Evolutionary conservation across 306 rosid genomes (phyloP), one percentile per base, ranked within the genome.

Genomic region (Amphicarpaea edgeworthii): DNA sequence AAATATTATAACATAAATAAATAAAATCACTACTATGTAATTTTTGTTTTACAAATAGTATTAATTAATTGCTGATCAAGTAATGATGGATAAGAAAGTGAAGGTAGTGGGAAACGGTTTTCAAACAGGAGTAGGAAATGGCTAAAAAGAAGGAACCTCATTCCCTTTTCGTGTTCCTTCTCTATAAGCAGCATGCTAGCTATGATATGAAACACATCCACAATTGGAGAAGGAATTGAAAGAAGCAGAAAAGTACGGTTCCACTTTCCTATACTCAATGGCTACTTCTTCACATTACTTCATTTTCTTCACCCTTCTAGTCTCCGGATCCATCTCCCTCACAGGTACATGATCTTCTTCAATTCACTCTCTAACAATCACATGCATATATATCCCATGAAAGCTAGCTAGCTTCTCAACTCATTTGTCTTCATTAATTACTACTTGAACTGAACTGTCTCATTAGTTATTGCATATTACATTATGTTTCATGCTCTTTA

Each of bases 281-380:
- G 16, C 83, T 49, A 72, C 84, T 78, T 61, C 75, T 68, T 83
- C 74, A 7, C 65, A 59, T 24, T 38, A 72, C 63, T 40, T 78
- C 60, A 17, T 65, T 72, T 26, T 83, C 81, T 34, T 70, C 74
- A 70, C n/a, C 79, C 12, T 75, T 69, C 75, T 86, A 53, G 5
- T 82, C 84, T 65, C 79, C n/a, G n/a, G n/a, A n/a, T n/a, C n/a
- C 82, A 37, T 82, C 79, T 75, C 82, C 75, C 60, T 66, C 64
- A 23, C 78, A 75, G 86, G 92, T 85, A 58, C 1, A 15, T 16
- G 7, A n/a, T 61, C 68, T 85, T 64, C n/a, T n/a, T n/a, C n/a
- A n/a, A n/a, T n/a, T n/a, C 12, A 20, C 11, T 20, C 14, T 14
- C n/a, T 59, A 12, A 58, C 40, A 3, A 0, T 58, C 64, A 10